phyloP scores from a whole-genome alignment of 345 rosid species.

The Populus davidiana region DNA sequence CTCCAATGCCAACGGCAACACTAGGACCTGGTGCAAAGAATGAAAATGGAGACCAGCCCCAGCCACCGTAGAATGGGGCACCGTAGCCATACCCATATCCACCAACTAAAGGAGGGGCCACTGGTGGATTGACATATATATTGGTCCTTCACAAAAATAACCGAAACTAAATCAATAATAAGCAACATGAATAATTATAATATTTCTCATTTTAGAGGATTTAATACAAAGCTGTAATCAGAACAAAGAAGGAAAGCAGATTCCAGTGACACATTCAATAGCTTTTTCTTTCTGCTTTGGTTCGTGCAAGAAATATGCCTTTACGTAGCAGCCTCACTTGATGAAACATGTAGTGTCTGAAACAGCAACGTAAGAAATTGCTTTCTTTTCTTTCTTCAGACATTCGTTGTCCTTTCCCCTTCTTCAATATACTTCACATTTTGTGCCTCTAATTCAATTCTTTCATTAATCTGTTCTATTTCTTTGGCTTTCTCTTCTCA shows the following conservation, averaged over 20 bases:
- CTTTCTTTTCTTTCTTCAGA: not conserved
- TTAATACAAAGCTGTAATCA: not conserved
- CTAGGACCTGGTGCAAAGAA: slow-evolving; percentile 86
- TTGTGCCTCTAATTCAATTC: not conserved
- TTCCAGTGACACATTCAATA: too few species aligned
- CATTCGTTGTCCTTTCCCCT: not conserved
- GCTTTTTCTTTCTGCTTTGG: too few species aligned
- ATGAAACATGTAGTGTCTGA: too few species aligned
- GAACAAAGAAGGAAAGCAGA: not conserved
- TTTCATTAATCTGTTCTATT: not conserved
- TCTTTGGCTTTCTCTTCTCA: not conserved
- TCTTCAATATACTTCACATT: not conserved
- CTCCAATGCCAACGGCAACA: slow-evolving; percentile 74
- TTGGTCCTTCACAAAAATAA: slow-evolving; percentile 58
- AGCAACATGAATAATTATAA: not conserved
- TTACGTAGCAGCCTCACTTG: too few species aligned
- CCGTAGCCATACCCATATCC: slow-evolving; percentile 85
- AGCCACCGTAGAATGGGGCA: slow-evolving; percentile 76
- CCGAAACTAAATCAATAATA: not conserved
- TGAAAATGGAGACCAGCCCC: slow-evolving; percentile 97
- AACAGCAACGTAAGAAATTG: too few species aligned
- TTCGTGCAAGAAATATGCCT: too few species aligned
- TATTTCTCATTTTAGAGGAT: not conserved
- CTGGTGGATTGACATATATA: slow-evolving; percentile 75
- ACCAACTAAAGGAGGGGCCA: slow-evolving; percentile 87